Percentiles rank a stretch among this genome's conserved stretches.
Conservation (phyloP, 495 filamentous ascomycete species). For the Pyrenula massariospora region DNA sequence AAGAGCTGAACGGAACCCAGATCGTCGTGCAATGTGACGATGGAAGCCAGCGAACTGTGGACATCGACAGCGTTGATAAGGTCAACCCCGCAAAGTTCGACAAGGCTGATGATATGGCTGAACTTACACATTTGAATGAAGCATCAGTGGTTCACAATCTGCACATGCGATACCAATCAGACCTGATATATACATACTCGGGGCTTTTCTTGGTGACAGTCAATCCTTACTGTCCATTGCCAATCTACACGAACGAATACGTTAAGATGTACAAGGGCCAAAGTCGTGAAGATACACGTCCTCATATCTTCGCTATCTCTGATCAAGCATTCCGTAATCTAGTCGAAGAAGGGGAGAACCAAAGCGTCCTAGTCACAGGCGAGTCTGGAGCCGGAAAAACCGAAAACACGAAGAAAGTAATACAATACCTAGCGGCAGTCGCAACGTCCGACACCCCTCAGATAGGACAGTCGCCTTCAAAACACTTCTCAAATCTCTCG, state of each 20-base stretch:
- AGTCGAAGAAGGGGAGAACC: constrained; percentile 88
- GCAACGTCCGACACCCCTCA: constrained; percentile 67
- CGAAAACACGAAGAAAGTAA: constrained; percentile 99
- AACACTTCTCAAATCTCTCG: constrained; percentile 78
- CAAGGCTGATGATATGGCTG: constrained; percentile 98
- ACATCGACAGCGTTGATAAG: constrained; percentile 82
- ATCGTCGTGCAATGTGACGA: constrained; percentile 88
- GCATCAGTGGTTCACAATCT: constrained; percentile 96
- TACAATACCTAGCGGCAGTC: constrained; percentile 94
- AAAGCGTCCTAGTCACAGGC: constrained; percentile 96
- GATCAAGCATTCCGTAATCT: constrained; percentile 94
- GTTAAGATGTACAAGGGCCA: constrained; percentile 93
- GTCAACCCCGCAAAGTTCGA: constrained; percentile 99
- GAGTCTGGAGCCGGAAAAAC: constrained; percentile 99
- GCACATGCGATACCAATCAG: constrained; percentile 82
- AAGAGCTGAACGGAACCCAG: constrained; percentile 55
- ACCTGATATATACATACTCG: constrained; percentile 98
- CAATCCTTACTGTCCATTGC: constrained; percentile 89
- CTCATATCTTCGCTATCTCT: constrained; percentile 97
- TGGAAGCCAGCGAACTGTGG: constrained; percentile 83
- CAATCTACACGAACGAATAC: constrained; percentile 95
- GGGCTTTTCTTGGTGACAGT: constrained; percentile 94
- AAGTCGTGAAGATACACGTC: constrained; percentile 83
- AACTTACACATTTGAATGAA: constrained; percentile 95
- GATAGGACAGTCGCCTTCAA: constrained; percentile 44